A percentile compares a stretch with the other conserved stretches of the same genome.
Evolutionary conservation across 2,329 filamentous ascomycete species (phyloP).

Genomic region (Sphaerulina musiva): DNA sequence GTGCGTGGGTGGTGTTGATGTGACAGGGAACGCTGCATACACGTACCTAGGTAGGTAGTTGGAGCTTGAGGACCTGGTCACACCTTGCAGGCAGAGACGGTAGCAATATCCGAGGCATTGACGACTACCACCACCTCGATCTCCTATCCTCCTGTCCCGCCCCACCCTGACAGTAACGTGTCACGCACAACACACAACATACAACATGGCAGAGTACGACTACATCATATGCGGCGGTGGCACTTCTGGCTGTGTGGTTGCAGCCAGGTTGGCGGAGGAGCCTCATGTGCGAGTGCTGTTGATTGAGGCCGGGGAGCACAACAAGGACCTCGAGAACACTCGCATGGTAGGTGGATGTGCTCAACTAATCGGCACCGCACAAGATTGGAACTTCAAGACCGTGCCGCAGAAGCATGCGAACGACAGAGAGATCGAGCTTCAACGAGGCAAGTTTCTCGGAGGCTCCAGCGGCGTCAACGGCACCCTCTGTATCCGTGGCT

Average conservation of each 20-base stretch:
- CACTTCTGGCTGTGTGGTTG: slow-evolving; percentile 27
- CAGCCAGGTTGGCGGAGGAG: slow-evolving; percentile 26
- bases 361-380: slow-evolving; percentile 37
- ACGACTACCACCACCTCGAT: no score
- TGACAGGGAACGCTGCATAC: no score
- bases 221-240: slow-evolving; percentile 29
- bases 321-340: slow-evolving; percentile 38
- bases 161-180: no score
- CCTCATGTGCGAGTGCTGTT: slow-evolving; percentile 29
- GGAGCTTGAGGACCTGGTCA: no score
- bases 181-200: no score
- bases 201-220: slow-evolving; percentile 4
- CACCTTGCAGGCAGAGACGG: no score
- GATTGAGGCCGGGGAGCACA: slow-evolving; percentile 17
- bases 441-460: slow-evolving; percentile 39
- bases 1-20: no score
- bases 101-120: no score
- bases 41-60: no score
- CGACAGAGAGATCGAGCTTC: slow-evolving; percentile 38
- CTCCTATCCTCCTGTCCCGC: no score
- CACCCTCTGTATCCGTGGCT: slow-evolving; percentile 39
- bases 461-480: slow-evolving; percentile 38
- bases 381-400: slow-evolving; percentile 41
- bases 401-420: slow-evolving; percentile 36
- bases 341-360: slow-evolving; percentile 41